Base-by-base conservation (phyloP, 176 grass and related monocot genomes). In the Themeda triandra region DNA sequence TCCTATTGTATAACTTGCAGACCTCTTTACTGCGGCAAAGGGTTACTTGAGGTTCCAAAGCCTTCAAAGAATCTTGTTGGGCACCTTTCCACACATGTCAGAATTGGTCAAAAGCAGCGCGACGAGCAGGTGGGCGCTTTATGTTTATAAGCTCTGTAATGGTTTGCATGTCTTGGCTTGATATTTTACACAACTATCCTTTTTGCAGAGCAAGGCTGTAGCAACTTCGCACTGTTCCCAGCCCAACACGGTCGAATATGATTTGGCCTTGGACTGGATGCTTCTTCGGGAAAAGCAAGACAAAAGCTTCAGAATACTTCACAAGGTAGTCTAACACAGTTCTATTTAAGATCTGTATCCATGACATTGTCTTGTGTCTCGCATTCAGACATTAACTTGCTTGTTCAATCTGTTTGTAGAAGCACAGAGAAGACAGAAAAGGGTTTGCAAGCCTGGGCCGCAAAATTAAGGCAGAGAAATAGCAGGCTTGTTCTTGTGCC, bases 161-260 rank as follows among this genome's bases (percentile, higher is more conserved):
- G 54, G 23, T 58, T 10, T 58, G 21, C 15, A 79, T 80, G 41
- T 35, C 27, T 82, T 73, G 51, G 32, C n/a, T n/a, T 69, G 30
- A 51, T 70, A 69, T 69, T 51, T 75, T 76, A 63, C 13, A 6
- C 41, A 54, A 70, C 7, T 63, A 18, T 75, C 78, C 23, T 77
- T 82, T 83, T 69, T 89, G 71, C 84, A 99, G 96, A 92, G 84
- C 71, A 94, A 91, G 77, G 93, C 97, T 40, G 90, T 96, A 75
- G 94, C 97, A 8, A 99, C 97, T 28, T 92, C 97, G 21, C 97
- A 99, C 73, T 96, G 93, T 84, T 99, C 97, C 73, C 97, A 99
- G 74, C 91, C 89, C 30, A 99, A 99, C 75, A 99, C 97, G 49
- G 88, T 99, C 15, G 97, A 96, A 72, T 99, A 89, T 77, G 97